Evolutionary conservation across 108 stramenopile genomes (phyloP).

Genomic region (Cyclotella cryptica): DNA sequence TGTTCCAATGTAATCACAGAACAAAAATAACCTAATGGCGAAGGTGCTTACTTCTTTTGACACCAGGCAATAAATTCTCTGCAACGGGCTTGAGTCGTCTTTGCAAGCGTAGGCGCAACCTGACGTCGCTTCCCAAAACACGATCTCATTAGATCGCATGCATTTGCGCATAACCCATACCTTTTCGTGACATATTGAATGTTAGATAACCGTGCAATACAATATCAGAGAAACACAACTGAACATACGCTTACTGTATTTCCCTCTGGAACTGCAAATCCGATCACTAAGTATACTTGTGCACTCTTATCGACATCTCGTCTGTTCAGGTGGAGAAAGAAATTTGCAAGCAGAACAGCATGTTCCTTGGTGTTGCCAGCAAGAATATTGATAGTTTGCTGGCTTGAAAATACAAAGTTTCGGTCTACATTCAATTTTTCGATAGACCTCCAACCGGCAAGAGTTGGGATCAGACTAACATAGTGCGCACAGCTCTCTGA

Average conservation of each 20-base stretch:
- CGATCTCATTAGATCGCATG: constrained; percentile 23
- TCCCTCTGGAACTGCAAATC: constrained; percentile 69
- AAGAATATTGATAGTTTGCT: constrained; percentile 74
- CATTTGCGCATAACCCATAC: constrained; percentile 39
- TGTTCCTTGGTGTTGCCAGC: constrained; percentile 84
- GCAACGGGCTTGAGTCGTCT: constrained; percentile 65
- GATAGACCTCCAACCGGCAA: constrained; percentile 73
- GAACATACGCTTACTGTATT: constrained; percentile 42
- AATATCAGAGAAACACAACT: neutral
- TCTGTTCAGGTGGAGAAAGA: constrained; percentile 59
- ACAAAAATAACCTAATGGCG: neutral
- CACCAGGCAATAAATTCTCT: constrained; percentile 61
- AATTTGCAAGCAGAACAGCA: constrained; percentile 75
- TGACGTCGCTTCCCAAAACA: constrained; percentile 72
- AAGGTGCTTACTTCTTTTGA: constrained; percentile 36
- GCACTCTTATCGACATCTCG: constrained; percentile 31
- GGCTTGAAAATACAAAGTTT: constrained; percentile 71
- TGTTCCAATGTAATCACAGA: neutral
- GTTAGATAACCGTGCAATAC: neutral
- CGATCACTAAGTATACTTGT: constrained; percentile 62
- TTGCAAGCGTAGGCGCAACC: constrained; percentile 55
- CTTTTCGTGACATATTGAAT: constrained; percentile 4
- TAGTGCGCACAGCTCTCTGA: constrained; percentile 59
- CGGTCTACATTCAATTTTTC: constrained; percentile 30
- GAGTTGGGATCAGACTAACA: constrained; percentile 74